Conservation (phyloP, 108 stramenopile species). For the Skeletonema potamos region DNA sequence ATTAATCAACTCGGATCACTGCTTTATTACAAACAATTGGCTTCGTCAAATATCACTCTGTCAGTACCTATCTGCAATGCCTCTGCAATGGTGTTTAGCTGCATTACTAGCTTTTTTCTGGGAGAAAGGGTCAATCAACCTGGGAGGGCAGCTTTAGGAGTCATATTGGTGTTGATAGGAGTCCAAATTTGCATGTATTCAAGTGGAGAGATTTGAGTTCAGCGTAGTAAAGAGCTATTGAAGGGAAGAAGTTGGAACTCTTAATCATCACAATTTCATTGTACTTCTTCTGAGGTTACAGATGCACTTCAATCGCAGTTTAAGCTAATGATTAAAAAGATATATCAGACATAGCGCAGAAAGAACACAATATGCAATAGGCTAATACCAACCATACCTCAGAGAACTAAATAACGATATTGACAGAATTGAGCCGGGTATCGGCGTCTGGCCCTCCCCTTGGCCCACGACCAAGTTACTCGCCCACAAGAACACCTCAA, state of each 20-base stretch:
- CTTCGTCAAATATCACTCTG: conserved; percentile 65
- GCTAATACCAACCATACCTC: too few relatives aligned
- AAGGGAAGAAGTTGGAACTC: neutral
- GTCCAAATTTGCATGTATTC: conserved; percentile 70
- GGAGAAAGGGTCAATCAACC: conserved; percentile 77
- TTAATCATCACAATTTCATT: too few relatives aligned
- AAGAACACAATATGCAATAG: too few relatives aligned
- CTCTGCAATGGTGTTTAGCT: conserved; percentile 77
- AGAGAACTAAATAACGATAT: too few relatives aligned
- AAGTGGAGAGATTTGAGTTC: conserved; percentile 15
- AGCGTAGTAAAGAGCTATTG: neutral
- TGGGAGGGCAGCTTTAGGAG: conserved; percentile 54
- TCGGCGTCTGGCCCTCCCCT: too few relatives aligned
- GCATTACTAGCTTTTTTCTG: conserved; percentile 56
- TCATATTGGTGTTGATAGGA: conserved; percentile 58
- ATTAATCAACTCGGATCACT: conserved; percentile 83
- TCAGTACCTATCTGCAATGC: conserved; percentile 85
- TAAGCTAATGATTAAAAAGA: too few relatives aligned
- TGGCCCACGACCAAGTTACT: too few relatives aligned
- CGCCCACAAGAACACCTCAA: neutral
- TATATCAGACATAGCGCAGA: too few relatives aligned
- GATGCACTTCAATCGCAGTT: too few relatives aligned
- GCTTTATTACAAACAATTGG: conserved; percentile 71
- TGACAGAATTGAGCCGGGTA: too few relatives aligned
- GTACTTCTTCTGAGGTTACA: too few relatives aligned